Conservation (phyloP, 2,329 filamentous ascomycete species). For the Colletotrichum neosansevieriae region DNA sequence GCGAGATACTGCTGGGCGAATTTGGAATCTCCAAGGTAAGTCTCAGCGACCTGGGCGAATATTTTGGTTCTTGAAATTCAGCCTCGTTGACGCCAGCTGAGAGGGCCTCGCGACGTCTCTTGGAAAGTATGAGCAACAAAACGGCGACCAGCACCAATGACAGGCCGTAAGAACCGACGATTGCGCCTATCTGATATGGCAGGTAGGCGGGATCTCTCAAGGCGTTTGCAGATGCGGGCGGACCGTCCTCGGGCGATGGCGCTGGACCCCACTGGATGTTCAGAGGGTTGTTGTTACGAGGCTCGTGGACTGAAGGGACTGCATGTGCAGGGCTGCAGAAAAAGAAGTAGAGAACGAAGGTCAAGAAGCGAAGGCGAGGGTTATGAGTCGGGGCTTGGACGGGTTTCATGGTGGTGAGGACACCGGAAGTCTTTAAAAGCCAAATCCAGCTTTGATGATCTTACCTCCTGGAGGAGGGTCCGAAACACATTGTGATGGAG, state of each 20-base stretch:
- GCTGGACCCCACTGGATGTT: constrained; percentile 67
- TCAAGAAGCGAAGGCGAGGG: constrained; percentile 44
- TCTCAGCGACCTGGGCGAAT: constrained; percentile 41
- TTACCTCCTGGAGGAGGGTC: constrained; percentile 59
- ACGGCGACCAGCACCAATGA: constrained; percentile 80
- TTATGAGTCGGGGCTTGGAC: constrained; percentile 47
- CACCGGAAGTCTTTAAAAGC: constrained; percentile 46
- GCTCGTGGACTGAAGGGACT: constrained; percentile 44
- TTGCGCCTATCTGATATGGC: constrained; percentile 84
- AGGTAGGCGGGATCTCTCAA: constrained; percentile 70
- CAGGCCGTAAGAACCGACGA: constrained; percentile 85
- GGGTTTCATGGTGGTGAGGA: constrained; percentile 57
- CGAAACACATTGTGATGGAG: constrained; percentile 65
- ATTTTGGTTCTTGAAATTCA: constrained; percentile 54
- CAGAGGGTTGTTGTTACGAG: constrained; percentile 51
- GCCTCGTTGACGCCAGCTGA: constrained; percentile 64
- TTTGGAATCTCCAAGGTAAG: constrained; percentile 41
- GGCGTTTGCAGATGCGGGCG: constrained; percentile 69
- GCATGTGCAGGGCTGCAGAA: constrained; percentile 49
- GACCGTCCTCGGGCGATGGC: constrained; percentile 70
- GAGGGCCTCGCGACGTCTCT: constrained; percentile 65
- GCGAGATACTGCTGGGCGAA: constrained; percentile 43
- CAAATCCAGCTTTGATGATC: constrained; percentile 47
- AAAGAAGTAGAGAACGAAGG: constrained; percentile 39
- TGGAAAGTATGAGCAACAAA: constrained; percentile 71